Conservation (phyloP, 805 yeast genomes). For the Yamadazyma sp. region DNA sequence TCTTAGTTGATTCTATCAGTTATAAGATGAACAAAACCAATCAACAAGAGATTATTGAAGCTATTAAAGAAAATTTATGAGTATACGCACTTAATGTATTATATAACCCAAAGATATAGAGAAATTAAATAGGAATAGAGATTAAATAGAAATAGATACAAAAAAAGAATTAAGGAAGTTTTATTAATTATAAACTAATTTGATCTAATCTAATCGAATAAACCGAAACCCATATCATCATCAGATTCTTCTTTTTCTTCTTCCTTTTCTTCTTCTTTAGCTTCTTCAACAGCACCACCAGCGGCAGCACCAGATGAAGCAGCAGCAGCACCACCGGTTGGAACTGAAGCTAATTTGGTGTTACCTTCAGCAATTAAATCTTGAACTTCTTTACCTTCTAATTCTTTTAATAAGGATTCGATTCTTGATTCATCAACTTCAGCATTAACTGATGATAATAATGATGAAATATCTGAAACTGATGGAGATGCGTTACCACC, state of each 20-base stretch:
- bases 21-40: constrained; percentile 8
- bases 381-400: constrained; percentile 48
- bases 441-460: constrained; percentile 56
- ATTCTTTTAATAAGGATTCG: constrained; percentile 46
- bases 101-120: not conserved
- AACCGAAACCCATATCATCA: constrained; percentile 72
- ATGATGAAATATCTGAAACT: constrained; percentile 38
- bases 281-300: constrained; percentile 33
- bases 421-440: constrained; percentile 60
- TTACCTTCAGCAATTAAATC: constrained; percentile 78
- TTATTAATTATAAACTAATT: too few species aligned
- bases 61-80: constrained; percentile 5
- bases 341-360: constrained; percentile 89
- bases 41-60: constrained; percentile 5
- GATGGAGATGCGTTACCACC: constrained; percentile 46
- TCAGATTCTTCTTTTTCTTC: constrained; percentile 36
- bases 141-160: too few species aligned
- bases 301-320: constrained; percentile 34
- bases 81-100: too few species aligned
- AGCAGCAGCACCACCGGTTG: constrained; percentile 46
- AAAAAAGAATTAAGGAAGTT: not conserved
- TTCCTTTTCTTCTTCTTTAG: constrained; percentile 39
- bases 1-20: constrained; percentile 11
- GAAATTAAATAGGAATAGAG: not conserved
- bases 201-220: constrained; percentile 84